Conservation (phyloP, 148 eudicot species). For the Euryodendron excelsum region DNA sequence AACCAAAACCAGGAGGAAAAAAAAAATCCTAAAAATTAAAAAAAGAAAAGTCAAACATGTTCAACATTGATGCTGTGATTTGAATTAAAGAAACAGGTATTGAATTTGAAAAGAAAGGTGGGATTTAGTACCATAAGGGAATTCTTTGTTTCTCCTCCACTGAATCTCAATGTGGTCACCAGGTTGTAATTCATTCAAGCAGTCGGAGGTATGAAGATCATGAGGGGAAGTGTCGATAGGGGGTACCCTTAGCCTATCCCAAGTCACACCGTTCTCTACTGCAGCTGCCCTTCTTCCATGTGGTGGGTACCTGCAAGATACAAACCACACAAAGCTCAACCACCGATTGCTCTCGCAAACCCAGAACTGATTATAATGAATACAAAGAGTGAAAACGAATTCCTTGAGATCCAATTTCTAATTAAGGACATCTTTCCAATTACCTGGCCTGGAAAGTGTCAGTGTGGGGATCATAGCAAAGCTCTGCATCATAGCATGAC, state of each 20-base stretch:
- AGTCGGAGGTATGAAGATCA: constrained; percentile 72
- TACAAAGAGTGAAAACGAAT: background rate
- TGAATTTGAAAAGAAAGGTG: background rate
- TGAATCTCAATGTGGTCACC: constrained; percentile 96
- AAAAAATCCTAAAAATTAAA: background rate
- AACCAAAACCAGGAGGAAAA: background rate
- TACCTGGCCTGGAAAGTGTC: constrained; percentile 93
- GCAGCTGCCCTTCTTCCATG: constrained; percentile 82
- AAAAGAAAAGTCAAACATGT: background rate
- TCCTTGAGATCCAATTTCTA: background rate
- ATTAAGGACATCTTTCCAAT: constrained; percentile 8
- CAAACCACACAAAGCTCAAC: constrained; percentile 6
- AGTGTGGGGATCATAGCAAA: constrained; percentile 71
- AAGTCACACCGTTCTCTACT: constrained; percentile 62
- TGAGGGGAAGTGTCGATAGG: constrained; percentile 71
- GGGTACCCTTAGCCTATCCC: constrained; percentile 86
- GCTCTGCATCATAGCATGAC: constrained; percentile 95
- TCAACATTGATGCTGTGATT: background rate
- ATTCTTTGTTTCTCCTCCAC: constrained; percentile 95
- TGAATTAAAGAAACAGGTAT: background rate
- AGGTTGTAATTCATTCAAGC: constrained; percentile 70
- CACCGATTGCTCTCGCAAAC: background rate
- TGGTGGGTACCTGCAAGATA: constrained; percentile 73
- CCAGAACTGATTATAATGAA: background rate
- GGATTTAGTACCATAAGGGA: constrained; percentile 63